phyloP scores from a whole-genome alignment of 768 basidiomycete species.

The Lactarius sanguifluus region DNA sequence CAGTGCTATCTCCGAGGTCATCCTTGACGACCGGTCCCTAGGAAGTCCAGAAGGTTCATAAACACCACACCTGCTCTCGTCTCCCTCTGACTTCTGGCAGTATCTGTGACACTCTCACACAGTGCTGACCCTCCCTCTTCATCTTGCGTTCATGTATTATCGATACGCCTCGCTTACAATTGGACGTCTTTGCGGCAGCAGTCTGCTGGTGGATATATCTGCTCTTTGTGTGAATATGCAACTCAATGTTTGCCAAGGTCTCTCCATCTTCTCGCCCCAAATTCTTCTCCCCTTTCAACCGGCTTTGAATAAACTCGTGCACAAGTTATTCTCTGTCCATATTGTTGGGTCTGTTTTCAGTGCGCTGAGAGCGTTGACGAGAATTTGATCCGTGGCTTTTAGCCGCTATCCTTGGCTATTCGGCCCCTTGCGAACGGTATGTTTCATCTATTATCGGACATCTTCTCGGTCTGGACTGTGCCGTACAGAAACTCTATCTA shows the following conservation, averaged over 20 bases:
- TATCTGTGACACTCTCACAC: constrained; percentile 38
- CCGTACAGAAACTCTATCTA: constrained; percentile 22
- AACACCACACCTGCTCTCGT: not conserved
- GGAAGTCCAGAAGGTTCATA: constrained; percentile 23
- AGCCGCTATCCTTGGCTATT: constrained; percentile 81
- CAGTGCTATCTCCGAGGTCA: constrained; percentile 22
- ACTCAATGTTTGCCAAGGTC: constrained; percentile 18
- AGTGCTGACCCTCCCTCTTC: constrained; percentile 26
- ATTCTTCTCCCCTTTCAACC: constrained; percentile 23
- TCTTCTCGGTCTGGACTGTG: constrained; percentile 12
- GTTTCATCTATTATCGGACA: constrained; percentile 23
- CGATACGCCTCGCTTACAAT: constrained; percentile 44
- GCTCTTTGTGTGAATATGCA: constrained; percentile 51
- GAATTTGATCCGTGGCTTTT: constrained; percentile 17
- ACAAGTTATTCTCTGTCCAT: constrained; percentile 19
- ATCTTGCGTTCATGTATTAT: constrained; percentile 36
- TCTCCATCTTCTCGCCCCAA: constrained; percentile 19
- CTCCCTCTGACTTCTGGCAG: constrained; percentile 43
- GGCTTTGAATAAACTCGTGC: constrained; percentile 21
- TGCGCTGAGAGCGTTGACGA: constrained; percentile 5
- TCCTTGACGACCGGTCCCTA: constrained; percentile 8
- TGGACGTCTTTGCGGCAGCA: constrained; percentile 35
- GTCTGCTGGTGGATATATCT: constrained; percentile 32
- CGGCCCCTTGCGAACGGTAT: constrained; percentile 64
- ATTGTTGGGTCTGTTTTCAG: constrained; percentile 24